A percentile compares a stretch with the other conserved stretches of the same genome.
phyloP scores from a whole-genome alignment of 768 basidiomycete genomes.

The Serendipita indica region DNA sequence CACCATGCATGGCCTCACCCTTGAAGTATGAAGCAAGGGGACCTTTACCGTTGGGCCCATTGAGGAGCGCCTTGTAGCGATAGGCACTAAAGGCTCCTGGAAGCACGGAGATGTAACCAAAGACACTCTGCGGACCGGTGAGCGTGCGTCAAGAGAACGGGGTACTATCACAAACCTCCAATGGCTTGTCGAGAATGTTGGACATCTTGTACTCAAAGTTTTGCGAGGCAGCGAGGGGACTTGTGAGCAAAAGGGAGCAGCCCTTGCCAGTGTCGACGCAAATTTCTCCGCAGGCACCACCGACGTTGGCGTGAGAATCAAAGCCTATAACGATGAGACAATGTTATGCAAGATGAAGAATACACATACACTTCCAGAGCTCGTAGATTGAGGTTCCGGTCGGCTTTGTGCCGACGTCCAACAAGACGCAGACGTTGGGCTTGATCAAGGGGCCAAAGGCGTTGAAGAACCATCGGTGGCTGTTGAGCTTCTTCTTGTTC shows the following conservation, averaged over 20 bases:
- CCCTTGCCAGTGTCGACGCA: slow-evolving; percentile 68
- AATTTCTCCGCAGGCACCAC: slow-evolving; percentile 92
- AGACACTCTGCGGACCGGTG: slow-evolving; percentile 40
- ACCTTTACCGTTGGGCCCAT: slow-evolving; percentile 76
- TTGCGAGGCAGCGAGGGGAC: slow-evolving; percentile 80
- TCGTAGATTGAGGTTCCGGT: slow-evolving; percentile 91
- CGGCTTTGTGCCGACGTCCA: slow-evolving; percentile 94
- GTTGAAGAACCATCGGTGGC: slow-evolving; percentile 96
- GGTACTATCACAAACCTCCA: slow-evolving; percentile 43
- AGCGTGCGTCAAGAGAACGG: background rate
- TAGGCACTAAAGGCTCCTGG: slow-evolving; percentile 91
- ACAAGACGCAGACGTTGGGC: slow-evolving; percentile 78
- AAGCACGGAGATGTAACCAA: slow-evolving; percentile 75
- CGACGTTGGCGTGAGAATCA: slow-evolving; percentile 71
- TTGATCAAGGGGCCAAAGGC: slow-evolving; percentile 79
- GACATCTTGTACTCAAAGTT: slow-evolving; percentile 99
- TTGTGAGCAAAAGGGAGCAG: slow-evolving; percentile 53
- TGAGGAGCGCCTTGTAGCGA: slow-evolving; percentile 73
- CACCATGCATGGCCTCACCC: slow-evolving; percentile 75
- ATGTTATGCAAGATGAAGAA: background rate
- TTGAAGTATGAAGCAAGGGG: slow-evolving; percentile 89
- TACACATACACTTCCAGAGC: slow-evolving; percentile 68
- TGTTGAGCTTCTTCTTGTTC: slow-evolving; percentile 95
- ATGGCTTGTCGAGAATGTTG: slow-evolving; percentile 89
- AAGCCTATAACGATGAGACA: slow-evolving; percentile 29